Evolutionary conservation across 1,284 basidiomycete genomes (phyloP).

Genomic region (Microbotryum lychnidis-dioicae): DNA sequence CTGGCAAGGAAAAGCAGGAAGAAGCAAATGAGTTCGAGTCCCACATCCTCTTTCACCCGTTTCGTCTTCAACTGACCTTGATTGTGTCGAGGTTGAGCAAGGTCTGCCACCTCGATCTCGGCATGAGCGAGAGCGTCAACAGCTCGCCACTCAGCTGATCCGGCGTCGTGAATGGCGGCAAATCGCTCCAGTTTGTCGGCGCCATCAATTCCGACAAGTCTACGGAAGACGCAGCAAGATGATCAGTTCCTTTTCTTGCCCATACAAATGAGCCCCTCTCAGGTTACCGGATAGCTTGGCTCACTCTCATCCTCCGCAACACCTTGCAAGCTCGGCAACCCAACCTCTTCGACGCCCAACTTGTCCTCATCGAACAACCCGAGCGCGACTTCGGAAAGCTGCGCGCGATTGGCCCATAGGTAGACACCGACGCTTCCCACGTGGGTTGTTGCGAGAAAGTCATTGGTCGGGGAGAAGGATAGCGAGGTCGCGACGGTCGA

Average conservation of each 20-base stretch:
- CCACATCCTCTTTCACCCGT: background rate
- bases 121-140: slow-evolving; percentile 83
- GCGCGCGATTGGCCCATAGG: slow-evolving; percentile 94
- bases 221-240: background rate
- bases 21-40: background rate
- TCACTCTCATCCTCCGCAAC: slow-evolving; percentile 47
- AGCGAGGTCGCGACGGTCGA: slow-evolving; percentile 83
- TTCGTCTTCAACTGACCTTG: slow-evolving; percentile 50
- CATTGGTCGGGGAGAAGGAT: slow-evolving; percentile 86
- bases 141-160: slow-evolving; percentile 75
- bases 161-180: slow-evolving; percentile 62
- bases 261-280: no score
- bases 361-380: slow-evolving; percentile 70
- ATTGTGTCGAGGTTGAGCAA: slow-evolving; percentile 92
- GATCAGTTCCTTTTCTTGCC: no score
- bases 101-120: slow-evolving; percentile 91
- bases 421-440: slow-evolving; percentile 89
- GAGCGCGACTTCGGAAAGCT: slow-evolving; percentile 78
- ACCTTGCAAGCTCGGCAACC: slow-evolving; percentile 76
- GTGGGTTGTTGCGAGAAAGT: slow-evolving; percentile 92
- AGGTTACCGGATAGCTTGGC: background rate
- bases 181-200: slow-evolving; percentile 41
- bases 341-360: slow-evolving; percentile 50
- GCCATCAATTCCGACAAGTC: slow-evolving; percentile 19
- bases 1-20: slow-evolving; percentile 41